Percentiles rank a stretch among this genome's conserved stretches.
phyloP scores from a whole-genome alignment of 176 grass and related monocot genomes.

The Luzula sylvatica region DNA sequence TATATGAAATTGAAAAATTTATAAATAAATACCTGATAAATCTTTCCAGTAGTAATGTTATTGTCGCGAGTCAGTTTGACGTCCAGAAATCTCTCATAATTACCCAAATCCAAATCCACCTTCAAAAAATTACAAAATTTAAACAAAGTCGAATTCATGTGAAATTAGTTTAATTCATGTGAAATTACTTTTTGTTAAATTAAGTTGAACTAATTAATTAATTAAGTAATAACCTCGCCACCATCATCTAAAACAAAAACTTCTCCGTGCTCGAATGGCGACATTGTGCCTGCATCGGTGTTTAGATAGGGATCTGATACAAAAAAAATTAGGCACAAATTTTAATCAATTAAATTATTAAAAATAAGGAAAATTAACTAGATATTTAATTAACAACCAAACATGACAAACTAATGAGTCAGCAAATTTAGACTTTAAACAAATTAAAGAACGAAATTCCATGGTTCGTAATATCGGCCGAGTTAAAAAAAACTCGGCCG shows the following conservation, averaged over 20 bases:
- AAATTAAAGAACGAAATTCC: conserved; percentile 9
- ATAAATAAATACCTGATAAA: conserved; percentile 74
- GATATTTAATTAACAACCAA: too few species aligned
- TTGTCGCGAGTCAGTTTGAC: conserved; percentile 95
- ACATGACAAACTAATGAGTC: too few species aligned
- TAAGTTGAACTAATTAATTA: neutral
- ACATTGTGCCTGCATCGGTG: conserved; percentile 98
- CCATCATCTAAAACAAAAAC: conserved; percentile 98
- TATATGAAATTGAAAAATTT: too few species aligned
- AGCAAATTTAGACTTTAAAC: neutral
- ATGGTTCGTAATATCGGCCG: too few species aligned
- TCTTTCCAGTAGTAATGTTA: conserved; percentile 97
- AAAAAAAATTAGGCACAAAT: conserved; percentile 7
- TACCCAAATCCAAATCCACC: conserved; percentile 99
- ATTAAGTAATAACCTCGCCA: conserved; percentile 54
- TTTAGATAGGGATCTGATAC: conserved; percentile 93
- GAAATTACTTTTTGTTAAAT: neutral
- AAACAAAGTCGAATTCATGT: conserved; percentile 18
- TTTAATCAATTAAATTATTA: neutral
- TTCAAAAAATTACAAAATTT: conserved; percentile 18
- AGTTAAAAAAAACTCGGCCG: too few species aligned
- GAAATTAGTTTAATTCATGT: neutral
- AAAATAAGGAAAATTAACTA: neutral
- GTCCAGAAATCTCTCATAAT: conserved; percentile 94
- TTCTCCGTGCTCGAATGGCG: conserved; percentile 92